Conservation (phyloP, 352 stramenopile genomes). For the Phytopythium kandeliae region DNA sequence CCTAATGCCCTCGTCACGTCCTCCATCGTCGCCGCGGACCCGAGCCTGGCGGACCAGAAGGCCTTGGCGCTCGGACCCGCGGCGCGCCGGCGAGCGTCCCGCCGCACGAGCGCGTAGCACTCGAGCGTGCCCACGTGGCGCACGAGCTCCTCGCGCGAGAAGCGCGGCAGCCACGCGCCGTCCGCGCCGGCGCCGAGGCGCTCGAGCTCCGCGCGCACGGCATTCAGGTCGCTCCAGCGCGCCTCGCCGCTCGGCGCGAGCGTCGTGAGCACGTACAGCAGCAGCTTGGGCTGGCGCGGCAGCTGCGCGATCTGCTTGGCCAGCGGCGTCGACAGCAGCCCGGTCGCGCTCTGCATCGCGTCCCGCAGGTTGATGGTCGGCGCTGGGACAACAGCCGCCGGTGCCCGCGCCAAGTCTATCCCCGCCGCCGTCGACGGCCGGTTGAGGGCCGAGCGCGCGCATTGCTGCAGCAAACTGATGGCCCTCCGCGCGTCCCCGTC, state of each 20-base stretch:
- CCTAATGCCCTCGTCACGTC: constrained; percentile 33
- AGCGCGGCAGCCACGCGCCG: constrained; percentile 53
- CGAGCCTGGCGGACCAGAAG: constrained; percentile 45
- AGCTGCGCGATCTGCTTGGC: constrained; percentile 56
- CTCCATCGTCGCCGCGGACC: constrained; percentile 43
- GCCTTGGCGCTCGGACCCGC: constrained; percentile 4
- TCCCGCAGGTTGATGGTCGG: constrained; percentile 28
- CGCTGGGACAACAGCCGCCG: not conserved
- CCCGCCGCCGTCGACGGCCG: not conserved
- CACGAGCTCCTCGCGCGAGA: constrained; percentile 55
- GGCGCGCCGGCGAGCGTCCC: constrained; percentile 5
- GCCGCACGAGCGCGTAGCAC: constrained; percentile 64
- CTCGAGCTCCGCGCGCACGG: constrained; percentile 42
- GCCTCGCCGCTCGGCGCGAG: constrained; percentile 33
- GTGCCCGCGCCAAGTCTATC: not conserved
- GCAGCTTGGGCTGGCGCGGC: constrained; percentile 54
- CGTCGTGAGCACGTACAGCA: constrained; percentile 58
- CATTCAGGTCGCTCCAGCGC: constrained; percentile 28
- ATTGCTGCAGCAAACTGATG: constrained; percentile 56
- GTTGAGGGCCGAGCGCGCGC: constrained; percentile 30
- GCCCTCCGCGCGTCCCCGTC: constrained; percentile 63
- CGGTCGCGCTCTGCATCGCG: constrained; percentile 26
- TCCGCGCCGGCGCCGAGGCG: constrained; percentile 22
- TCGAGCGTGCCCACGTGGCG: constrained; percentile 56
- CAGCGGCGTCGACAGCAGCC: constrained; percentile 30